These are phyloP conservation scores for Purpureocillium takamizusanense DNA, from an alignment of 2,329 filamentous ascomycete species.

Conservation along the genomic window DNA sequence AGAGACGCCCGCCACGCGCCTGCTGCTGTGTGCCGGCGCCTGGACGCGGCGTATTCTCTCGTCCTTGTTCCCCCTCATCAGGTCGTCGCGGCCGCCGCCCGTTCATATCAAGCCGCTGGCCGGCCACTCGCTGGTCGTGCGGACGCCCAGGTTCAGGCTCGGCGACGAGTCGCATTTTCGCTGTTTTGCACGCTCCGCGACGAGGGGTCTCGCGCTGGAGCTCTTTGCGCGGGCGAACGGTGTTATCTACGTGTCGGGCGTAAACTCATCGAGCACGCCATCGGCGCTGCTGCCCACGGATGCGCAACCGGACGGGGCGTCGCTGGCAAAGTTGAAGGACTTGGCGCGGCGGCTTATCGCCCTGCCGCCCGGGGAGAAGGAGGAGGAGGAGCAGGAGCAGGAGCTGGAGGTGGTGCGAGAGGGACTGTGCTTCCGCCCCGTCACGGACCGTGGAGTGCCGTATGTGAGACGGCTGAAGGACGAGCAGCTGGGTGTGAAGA, in stretches of 20 bases:
- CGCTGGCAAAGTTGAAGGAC: conserved; percentile 39
- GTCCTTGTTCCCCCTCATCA: conserved; percentile 46
- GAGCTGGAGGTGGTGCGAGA: conserved; percentile 55
- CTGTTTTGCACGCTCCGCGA: conserved; percentile 54
- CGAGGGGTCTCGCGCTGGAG: conserved; percentile 53
- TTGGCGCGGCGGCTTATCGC: conserved; percentile 41
- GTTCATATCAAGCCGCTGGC: conserved; percentile 32
- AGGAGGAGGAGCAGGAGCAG: conserved; percentile 20
- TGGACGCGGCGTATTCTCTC: conserved; percentile 63
- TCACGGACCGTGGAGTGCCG: conserved; percentile 54
- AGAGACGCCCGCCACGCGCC: conserved; percentile 51
- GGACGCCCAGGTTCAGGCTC: conserved; percentile 33
- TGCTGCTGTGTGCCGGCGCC: conserved; percentile 60
- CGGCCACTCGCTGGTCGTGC: conserved; percentile 63
- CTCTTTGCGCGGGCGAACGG: conserved; percentile 58
- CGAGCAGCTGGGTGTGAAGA: conserved; percentile 40
- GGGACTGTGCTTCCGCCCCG: conserved; percentile 64
- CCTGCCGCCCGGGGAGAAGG: too few relatives aligned
- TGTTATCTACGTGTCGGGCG: conserved; percentile 64
- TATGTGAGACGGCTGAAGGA: conserved; percentile 52
- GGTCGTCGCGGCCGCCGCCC: too few relatives aligned
- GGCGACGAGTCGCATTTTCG: conserved; percentile 53
- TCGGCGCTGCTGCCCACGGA: conserved; percentile 39
- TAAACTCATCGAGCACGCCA: conserved; percentile 53
- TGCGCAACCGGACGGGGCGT: conserved; percentile 8